These are phyloP conservation scores for Biscogniauxia mediterranea DNA, from an alignment of 2,329 filamentous ascomycete genomes.

Conservation along the genomic window DNA sequence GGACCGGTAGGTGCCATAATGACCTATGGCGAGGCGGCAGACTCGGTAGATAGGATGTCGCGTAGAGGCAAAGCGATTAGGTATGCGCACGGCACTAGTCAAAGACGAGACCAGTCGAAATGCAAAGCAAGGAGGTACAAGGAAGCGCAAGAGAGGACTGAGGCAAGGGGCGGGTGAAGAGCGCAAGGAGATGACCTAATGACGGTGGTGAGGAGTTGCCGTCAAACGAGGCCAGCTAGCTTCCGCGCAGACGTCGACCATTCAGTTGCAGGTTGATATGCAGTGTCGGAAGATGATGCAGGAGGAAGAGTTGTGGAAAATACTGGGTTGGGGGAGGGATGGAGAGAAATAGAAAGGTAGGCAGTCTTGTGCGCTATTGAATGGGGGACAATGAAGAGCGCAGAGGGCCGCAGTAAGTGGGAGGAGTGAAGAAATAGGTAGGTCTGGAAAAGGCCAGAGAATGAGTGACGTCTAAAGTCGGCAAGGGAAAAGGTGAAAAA, in stretches of 20 bases:
- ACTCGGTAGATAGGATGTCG: neutral
- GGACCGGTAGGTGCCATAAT: conserved; percentile 27
- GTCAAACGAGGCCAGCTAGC: neutral
- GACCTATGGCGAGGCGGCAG: neutral
- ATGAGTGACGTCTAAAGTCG: conserved; percentile 2
- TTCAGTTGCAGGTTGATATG: neutral
- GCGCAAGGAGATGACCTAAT: neutral
- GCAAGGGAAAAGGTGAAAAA: conserved; percentile 5
- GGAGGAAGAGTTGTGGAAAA: neutral
- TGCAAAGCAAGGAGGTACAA: neutral
- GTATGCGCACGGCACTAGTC: neutral
- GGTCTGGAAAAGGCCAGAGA: neutral
- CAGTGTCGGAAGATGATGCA: neutral
- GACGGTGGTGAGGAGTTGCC: neutral
- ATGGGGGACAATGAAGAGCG: neutral
- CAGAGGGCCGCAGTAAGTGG: neutral
- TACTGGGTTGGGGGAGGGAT: neutral
- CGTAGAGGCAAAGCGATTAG: neutral
- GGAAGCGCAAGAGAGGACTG: neutral
- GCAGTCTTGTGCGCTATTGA: neutral
- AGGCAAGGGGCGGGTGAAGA: neutral
- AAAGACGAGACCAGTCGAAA: conserved; percentile 1
- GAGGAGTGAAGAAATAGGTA: neutral
- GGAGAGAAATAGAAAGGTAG: neutral
- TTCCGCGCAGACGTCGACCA: neutral